Conservation (phyloP, 2,329 filamentous ascomycete species). For the Xylaria sp. region DNA sequence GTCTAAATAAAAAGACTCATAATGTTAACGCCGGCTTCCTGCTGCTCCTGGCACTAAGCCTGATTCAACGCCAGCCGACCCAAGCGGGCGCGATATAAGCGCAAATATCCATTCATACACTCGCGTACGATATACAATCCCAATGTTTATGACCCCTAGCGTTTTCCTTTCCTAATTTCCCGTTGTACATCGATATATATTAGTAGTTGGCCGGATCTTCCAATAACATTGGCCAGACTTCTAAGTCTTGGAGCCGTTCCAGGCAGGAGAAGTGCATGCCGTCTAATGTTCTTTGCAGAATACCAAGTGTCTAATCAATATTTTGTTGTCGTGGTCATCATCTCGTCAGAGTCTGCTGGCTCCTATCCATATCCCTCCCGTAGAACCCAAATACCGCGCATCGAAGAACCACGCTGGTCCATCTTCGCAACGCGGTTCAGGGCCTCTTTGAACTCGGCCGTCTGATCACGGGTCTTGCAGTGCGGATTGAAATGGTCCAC, state of each 20-base stretch:
- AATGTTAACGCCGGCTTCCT: neutral
- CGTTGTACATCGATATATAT: too few relatives aligned
- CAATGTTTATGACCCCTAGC: too few relatives aligned
- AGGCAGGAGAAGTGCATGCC: neutral
- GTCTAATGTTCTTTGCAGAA: neutral
- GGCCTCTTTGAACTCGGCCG: constrained; percentile 81
- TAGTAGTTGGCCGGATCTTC: too few relatives aligned
- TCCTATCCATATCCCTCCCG: constrained; percentile 20
- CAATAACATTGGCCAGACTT: too few relatives aligned
- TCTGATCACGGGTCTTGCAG: constrained; percentile 71
- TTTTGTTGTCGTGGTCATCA: neutral
- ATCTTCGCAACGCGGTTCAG: constrained; percentile 77
- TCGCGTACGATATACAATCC: too few relatives aligned
- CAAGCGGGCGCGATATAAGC: too few relatives aligned
- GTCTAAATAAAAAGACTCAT: too few relatives aligned
- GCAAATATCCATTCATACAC: too few relatives aligned
- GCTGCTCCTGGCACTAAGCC: too few relatives aligned
- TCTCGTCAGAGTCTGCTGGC: neutral
- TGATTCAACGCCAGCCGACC: too few relatives aligned
- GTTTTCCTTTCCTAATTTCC: too few relatives aligned
- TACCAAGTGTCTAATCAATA: neutral
- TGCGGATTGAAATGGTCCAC: constrained; percentile 89
- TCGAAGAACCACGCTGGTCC: constrained; percentile 61
- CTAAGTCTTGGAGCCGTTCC: neutral
- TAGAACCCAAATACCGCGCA: constrained; percentile 61